Conservation (phyloP, 805 yeast genomes). For the Torulaspora maleeae region DNA sequence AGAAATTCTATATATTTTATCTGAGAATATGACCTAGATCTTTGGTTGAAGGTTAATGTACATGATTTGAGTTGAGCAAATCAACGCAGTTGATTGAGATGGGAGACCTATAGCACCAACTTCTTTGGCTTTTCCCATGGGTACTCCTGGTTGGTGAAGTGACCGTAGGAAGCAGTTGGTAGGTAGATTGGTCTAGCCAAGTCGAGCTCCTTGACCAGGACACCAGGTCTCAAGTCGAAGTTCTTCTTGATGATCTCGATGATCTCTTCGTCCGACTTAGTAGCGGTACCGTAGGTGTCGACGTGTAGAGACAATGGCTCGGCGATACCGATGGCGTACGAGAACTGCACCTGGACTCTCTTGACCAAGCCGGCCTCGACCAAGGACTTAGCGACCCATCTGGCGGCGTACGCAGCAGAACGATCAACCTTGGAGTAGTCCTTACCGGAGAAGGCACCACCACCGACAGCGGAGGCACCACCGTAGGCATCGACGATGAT, state of each 20-base stretch:
- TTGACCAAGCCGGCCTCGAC: slow-evolving; percentile 92
- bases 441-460: slow-evolving; percentile 99
- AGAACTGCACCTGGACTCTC: slow-evolving; percentile 97
- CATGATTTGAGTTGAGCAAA: slow-evolving; percentile 25
- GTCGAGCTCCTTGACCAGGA: slow-evolving; percentile 90
- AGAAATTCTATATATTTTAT: slow-evolving; percentile 5
- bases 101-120: slow-evolving; percentile 48
- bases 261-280: slow-evolving; percentile 81
- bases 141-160: slow-evolving; percentile 98
- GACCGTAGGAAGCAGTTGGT: slow-evolving; percentile 99
- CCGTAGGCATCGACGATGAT: slow-evolving; percentile 99
- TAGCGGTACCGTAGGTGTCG: slow-evolving; percentile 97
- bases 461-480: slow-evolving; percentile 99
- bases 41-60: slow-evolving; percentile 10
- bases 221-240: slow-evolving; percentile 99
- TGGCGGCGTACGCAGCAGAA: slow-evolving; percentile 99
- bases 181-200: slow-evolving; percentile 98
- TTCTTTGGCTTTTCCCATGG: slow-evolving; percentile 97
- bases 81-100: slow-evolving; percentile 9
- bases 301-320: slow-evolving; percentile 97
- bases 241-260: slow-evolving; percentile 87
- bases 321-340: slow-evolving; percentile 99
- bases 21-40: slow-evolving; percentile 1
- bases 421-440: slow-evolving; percentile 99
- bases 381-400: slow-evolving; percentile 99